These are phyloP conservation scores for Albugo laibachii DNA, from an alignment of 352 stramenopile genomes.

Conservation along the genomic window DNA sequence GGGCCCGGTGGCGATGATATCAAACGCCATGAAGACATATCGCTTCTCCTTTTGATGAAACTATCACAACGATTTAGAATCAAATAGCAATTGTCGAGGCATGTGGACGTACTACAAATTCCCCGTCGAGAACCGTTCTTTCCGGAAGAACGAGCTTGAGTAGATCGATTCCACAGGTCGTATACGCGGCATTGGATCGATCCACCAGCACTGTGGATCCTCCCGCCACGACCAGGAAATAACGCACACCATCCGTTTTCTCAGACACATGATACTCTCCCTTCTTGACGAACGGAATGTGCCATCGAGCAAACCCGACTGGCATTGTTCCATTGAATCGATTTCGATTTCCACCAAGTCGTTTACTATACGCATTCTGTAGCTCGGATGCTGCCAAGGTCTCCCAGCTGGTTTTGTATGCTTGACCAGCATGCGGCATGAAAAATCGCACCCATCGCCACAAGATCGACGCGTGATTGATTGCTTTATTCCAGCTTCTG, in stretches of 20 bases:
- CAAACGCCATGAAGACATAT: slow-evolving; percentile 81
- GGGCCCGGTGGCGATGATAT: slow-evolving; percentile 69
- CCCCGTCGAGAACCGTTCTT: slow-evolving; percentile 78
- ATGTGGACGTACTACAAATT: slow-evolving; percentile 47
- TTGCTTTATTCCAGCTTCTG: slow-evolving; percentile 49
- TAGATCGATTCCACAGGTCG: slow-evolving; percentile 52
- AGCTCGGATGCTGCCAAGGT: slow-evolving; percentile 45
- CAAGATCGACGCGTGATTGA: slow-evolving; percentile 33
- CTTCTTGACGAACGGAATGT: slow-evolving; percentile 70
- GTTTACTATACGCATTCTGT: slow-evolving; percentile 60
- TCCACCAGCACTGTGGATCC: slow-evolving; percentile 50
- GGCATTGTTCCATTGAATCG: slow-evolving; percentile 84
- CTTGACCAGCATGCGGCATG: slow-evolving; percentile 58
- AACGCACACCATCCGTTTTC: slow-evolving; percentile 84
- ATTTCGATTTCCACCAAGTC: slow-evolving; percentile 28
- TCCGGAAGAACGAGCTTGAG: slow-evolving; percentile 61
- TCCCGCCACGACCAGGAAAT: slow-evolving; percentile 73
- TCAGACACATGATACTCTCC: slow-evolving; percentile 79
- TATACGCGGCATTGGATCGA: slow-evolving; percentile 58
- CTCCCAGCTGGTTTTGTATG: slow-evolving; percentile 61
- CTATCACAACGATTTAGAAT: slow-evolving; percentile 9
- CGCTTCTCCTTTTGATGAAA: slow-evolving; percentile 65
- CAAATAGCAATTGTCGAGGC: not conserved
- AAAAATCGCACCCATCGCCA: slow-evolving; percentile 77
- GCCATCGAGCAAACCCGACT: slow-evolving; percentile 78